Conservation (phyloP, 495 filamentous ascomycete genomes). For the Daldinia loculata region DNA sequence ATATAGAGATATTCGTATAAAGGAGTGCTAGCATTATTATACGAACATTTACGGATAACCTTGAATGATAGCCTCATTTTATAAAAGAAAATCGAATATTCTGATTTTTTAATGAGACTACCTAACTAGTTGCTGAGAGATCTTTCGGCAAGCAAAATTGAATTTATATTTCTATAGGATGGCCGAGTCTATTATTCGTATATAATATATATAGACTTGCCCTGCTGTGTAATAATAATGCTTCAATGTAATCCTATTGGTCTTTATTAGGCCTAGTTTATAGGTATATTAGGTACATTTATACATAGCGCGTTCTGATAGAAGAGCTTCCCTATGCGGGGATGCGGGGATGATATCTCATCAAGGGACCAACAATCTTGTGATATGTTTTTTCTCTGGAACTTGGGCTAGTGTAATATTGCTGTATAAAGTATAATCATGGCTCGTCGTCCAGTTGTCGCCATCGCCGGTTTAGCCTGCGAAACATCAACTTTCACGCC, state of each 20-base stretch:
- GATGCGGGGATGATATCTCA: slow-evolving; percentile 1
- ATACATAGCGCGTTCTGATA: not conserved
- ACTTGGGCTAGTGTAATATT: not conserved
- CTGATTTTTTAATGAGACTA: too few species aligned
- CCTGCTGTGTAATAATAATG: not conserved
- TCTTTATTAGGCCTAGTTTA: not conserved
- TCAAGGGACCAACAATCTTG: not conserved
- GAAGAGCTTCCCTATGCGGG: not conserved
- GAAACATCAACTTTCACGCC: slow-evolving; percentile 66
- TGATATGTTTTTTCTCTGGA: not conserved
- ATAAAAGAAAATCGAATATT: too few species aligned
- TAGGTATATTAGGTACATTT: not conserved
- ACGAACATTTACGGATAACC: too few species aligned
- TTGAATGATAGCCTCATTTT: too few species aligned
- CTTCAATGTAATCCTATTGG: not conserved
- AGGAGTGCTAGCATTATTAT: too few species aligned
- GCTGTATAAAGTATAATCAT: slow-evolving; percentile 13
- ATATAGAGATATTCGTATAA: too few species aligned
- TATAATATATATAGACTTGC: not conserved
- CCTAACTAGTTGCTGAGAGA: too few species aligned
- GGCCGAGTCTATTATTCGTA: too few species aligned
- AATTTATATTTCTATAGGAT: too few species aligned
- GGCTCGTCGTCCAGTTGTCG: slow-evolving; percentile 56
- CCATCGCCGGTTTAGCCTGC: slow-evolving; percentile 64
- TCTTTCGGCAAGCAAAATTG: too few species aligned